Evolutionary conservation across 139 green algal genomes (phyloP).

Genomic region (Chlamydomonas asymmetrica): DNA sequence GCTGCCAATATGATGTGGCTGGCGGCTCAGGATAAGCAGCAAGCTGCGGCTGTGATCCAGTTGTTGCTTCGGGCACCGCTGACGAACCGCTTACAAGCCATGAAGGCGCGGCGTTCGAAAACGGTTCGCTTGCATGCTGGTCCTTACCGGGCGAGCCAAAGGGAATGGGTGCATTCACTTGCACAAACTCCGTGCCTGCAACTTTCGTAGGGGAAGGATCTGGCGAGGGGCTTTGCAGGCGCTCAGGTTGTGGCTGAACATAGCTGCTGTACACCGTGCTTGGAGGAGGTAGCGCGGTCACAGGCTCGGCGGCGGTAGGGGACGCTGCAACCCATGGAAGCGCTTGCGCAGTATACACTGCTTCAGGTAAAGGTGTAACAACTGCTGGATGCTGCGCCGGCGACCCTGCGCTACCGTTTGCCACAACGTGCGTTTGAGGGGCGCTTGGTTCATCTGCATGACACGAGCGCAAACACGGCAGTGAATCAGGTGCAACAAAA

Average conservation of each 20-base stretch:
- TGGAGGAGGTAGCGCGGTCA: neutral
- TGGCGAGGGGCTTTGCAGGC: neutral
- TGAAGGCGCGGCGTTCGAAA: neutral
- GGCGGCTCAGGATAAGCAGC: neutral
- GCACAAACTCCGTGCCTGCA: slow-evolving; percentile 1
- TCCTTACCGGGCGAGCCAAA: neutral
- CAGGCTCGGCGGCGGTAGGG: neutral
- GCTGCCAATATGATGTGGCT: neutral
- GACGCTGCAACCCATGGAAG: neutral
- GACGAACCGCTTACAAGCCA: too few relatives aligned
- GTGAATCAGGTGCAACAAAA: neutral
- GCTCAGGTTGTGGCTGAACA: neutral
- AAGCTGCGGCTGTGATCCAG: neutral
- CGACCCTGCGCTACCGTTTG: too few relatives aligned
- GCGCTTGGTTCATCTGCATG: too few relatives aligned
- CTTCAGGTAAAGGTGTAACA: too few relatives aligned
- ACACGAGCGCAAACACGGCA: too few relatives aligned
- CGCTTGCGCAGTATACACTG: too few relatives aligned
- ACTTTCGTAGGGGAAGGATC: neutral
- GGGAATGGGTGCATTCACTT: slow-evolving; percentile 21
- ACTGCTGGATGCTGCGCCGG: too few relatives aligned
- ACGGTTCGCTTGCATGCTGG: neutral
- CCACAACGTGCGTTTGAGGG: too few relatives aligned
- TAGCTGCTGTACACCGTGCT: neutral
- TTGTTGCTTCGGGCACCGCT: neutral